A percentile compares a stretch with the other conserved stretches of the same genome.
Evolutionary conservation across 2,329 filamentous ascomycete species (phyloP).

Genomic region (Cytospora piceae): DNA sequence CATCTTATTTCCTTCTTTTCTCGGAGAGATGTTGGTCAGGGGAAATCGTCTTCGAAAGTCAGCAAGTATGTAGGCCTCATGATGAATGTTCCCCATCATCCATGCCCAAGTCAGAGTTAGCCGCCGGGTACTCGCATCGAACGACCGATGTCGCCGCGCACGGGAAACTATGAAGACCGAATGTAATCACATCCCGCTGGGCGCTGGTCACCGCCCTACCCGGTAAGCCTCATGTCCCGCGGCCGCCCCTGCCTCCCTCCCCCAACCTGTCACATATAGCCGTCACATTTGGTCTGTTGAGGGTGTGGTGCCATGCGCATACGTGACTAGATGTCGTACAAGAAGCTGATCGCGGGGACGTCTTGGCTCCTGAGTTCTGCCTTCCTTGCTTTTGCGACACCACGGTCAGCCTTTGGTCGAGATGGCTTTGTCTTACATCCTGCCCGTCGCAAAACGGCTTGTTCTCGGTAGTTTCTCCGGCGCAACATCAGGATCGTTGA

Average conservation of each 20-base stretch:
- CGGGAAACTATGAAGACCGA: background rate
- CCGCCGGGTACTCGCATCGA: background rate
- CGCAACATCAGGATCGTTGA: slow-evolving; percentile 7
- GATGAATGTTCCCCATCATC: background rate
- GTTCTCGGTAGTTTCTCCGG: slow-evolving; percentile 16
- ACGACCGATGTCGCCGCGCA: background rate
- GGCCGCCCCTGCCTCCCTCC: no score
- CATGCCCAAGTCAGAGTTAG: no score
- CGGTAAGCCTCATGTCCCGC: background rate
- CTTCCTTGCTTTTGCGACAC: background rate
- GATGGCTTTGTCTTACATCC: slow-evolving; percentile 2
- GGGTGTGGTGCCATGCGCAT: background rate
- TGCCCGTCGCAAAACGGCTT: slow-evolving; percentile 11
- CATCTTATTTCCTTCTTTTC: background rate
- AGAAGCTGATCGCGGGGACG: background rate
- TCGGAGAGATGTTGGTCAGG: background rate
- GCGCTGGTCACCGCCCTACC: background rate
- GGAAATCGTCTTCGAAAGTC: no score
- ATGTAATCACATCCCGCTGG: background rate
- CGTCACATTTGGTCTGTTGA: background rate
- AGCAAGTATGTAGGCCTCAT: background rate
- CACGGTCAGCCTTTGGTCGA: background rate
- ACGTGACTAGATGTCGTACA: background rate
- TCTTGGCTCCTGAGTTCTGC: background rate
- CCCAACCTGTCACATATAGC: background rate